Base-by-base conservation (phyloP, 2,329 filamentous ascomycete genomes). In the Fusarium cicatricum region DNA sequence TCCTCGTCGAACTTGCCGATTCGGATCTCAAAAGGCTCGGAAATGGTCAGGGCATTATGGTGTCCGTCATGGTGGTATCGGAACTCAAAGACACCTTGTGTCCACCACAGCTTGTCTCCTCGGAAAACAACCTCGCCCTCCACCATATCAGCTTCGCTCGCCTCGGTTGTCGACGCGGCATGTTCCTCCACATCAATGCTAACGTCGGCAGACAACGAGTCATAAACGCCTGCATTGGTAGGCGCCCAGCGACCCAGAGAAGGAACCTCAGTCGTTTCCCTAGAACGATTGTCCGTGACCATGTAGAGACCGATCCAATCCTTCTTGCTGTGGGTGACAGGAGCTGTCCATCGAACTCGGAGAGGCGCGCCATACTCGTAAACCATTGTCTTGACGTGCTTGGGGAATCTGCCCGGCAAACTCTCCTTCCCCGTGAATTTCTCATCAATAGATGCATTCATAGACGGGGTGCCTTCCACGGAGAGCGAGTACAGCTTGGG, bases 251-350 rank as follows among this genome's bases (percentile, higher is more conserved):
- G 87, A 32, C 94, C 93, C 50, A 94, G 86, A 2, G 92, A 96
- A 4, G 91, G 86, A 10, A 97, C 86, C 46, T 91, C 88, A 2
- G 95, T 97, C 12, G 89, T 80, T 33, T 97, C 91, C 34, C 94
- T 86, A 8, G 91, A 95, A 7, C 87, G 85, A 71, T 97, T 99
- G 75, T 98, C 94, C 3, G 92, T 92, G 3, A 99, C 92, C 85
- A 93, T 92, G 79, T 98, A 99, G 6, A 99, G 82, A 4, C 94
- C 94, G 47, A 99, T 88, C 95, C 95, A 99, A 74, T 99, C 95
- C 68, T 89, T 90, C 72, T 90, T 92, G 77, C 88, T 89, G 75
- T 98, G 95, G 62, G 92, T 91, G 32, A 87, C 81, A 0, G 95
- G 94, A 0, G 94, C 95, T 23, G 86, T 90, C 95, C 95, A 99